These are phyloP conservation scores for Zizania latifolia DNA, from an alignment of 176 grass and related monocot genomes.

Conservation along the genomic window DNA sequence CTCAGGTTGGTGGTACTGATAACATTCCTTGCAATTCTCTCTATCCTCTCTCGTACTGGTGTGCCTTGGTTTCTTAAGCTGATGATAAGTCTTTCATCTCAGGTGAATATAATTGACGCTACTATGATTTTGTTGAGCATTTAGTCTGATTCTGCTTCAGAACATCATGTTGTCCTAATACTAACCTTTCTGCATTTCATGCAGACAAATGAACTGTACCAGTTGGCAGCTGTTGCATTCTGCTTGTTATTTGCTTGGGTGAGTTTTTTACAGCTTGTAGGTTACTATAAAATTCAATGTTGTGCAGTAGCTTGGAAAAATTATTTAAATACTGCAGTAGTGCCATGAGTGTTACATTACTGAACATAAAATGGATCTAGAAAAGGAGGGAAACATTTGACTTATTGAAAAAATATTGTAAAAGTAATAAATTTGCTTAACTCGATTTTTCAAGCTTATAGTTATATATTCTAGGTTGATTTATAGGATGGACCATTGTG, in stretches of 20 bases:
- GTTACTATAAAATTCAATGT: background rate
- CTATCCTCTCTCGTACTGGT: slow-evolving; percentile 69
- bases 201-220: slow-evolving; percentile 98
- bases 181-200: slow-evolving; percentile 37
- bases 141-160: background rate
- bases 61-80: slow-evolving; percentile 99
- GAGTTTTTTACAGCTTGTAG: slow-evolving; percentile 32
- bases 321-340: background rate
- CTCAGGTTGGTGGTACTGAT: slow-evolving; percentile 74
- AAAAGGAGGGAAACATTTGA: background rate
- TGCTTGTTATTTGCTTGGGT: slow-evolving; percentile 98
- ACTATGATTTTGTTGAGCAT: background rate
- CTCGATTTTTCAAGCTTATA: background rate
- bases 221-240: slow-evolving; percentile 96
- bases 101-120: slow-evolving; percentile 46
- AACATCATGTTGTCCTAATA: slow-evolving; percentile 15
- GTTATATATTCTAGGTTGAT: background rate
- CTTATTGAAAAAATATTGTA: background rate
- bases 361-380: background rate
- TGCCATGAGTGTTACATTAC: background rate
- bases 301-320: background rate
- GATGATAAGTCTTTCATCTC: slow-evolving; percentile 97
- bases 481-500: background rate
- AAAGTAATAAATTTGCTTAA: background rate
- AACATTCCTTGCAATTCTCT: slow-evolving; percentile 84